phyloP scores from a whole-genome alignment of 305 asterid genomes.

The Fraxinus latifolia region DNA sequence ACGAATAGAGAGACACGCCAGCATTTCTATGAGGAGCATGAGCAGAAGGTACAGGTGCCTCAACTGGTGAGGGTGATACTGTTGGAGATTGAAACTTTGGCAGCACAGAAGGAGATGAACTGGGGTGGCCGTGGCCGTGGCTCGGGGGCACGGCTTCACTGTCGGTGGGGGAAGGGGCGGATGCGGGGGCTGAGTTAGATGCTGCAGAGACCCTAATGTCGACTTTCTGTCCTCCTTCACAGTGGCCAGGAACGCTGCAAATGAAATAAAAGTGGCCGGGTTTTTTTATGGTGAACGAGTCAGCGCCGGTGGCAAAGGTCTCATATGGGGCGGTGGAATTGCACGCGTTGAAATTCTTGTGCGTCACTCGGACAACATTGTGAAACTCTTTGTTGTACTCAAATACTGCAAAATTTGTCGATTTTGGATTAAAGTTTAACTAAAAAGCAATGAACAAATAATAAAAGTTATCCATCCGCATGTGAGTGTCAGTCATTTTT shows the following conservation, averaged over 20 bases:
- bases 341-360: slow-evolving; percentile 50
- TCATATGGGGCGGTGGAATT: slow-evolving; percentile 36
- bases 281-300: slow-evolving; percentile 35
- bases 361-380: slow-evolving; percentile 55
- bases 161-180: background rate
- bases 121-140: background rate
- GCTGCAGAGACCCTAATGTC: slow-evolving; percentile 41
- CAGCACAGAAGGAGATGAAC: background rate
- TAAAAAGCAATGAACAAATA: background rate
- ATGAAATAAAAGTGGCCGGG: slow-evolving; percentile 63
- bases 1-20: background rate
- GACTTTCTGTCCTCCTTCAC: slow-evolving; percentile 50
- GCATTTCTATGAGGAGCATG: slow-evolving; percentile 21
- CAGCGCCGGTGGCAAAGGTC: slow-evolving; percentile 43
- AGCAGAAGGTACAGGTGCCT: background rate
- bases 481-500: background rate
- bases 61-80: background rate
- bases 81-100: background rate
- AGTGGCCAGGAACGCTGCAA: slow-evolving; percentile 46
- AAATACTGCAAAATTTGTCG: slow-evolving; percentile 35
- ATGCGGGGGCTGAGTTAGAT: background rate
- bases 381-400: slow-evolving; percentile 53
- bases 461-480: background rate
- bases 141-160: background rate
- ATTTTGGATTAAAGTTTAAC: background rate